Percentiles rank a stretch among this genome's conserved stretches.
Conservation (phyloP, 1,284 basidiomycete species). For the Pholiota adiposa region DNA sequence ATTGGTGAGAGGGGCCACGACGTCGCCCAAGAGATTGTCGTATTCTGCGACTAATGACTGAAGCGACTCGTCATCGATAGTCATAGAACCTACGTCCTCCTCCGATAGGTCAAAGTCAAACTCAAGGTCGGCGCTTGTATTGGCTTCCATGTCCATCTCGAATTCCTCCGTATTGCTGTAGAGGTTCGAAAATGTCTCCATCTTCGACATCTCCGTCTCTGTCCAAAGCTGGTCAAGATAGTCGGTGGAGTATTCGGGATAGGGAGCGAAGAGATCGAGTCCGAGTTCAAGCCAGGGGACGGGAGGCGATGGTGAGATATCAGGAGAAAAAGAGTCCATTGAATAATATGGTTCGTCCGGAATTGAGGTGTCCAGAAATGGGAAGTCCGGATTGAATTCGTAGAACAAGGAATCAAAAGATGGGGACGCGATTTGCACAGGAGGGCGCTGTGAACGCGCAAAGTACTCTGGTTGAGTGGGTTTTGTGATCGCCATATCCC, state of each 20-base stretch:
- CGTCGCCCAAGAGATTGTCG: not conserved
- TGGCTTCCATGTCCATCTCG: not conserved
- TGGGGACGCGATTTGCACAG: not conserved
- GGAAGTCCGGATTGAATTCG: too few species aligned
- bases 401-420: not conserved
- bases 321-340: not conserved
- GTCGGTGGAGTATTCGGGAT: too few species aligned
- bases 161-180: not conserved
- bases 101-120: not conserved
- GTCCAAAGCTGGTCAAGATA: too few species aligned
- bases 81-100: not conserved
- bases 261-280: not conserved
- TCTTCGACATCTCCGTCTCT: not conserved
- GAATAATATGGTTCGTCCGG: too few species aligned
- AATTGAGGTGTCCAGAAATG: too few species aligned
- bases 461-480: conserved; percentile 8
- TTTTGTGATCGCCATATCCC: conserved; percentile 10
- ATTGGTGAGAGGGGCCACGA: not conserved
- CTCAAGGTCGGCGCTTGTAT: not conserved
- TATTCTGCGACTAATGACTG: not conserved
- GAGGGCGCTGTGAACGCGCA: not conserved
- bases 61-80: not conserved
- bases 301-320: not conserved
- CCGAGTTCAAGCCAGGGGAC: not conserved
- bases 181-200: not conserved